These are phyloP conservation scores for Globisporangium yorkense DNA, from an alignment of 352 stramenopile species.

Conservation along the genomic window DNA sequence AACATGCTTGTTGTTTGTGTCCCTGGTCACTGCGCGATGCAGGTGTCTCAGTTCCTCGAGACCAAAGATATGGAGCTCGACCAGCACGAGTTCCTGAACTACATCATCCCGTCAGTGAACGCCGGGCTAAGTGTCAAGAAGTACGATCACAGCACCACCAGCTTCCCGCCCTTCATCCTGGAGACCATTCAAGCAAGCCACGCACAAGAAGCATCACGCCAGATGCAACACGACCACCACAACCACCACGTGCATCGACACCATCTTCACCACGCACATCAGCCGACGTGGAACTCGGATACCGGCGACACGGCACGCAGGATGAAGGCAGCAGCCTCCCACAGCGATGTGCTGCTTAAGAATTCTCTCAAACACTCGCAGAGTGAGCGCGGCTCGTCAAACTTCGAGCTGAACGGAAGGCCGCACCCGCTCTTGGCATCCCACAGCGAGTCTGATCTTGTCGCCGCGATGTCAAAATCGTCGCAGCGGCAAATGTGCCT, in stretches of 20 bases:
- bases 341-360: conserved; percentile 8
- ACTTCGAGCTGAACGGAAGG: conserved; percentile 1
- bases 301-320: neutral
- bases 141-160: conserved; percentile 11
- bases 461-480: conserved; percentile 17
- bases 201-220: conserved; percentile 9
- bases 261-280: conserved; percentile 9
- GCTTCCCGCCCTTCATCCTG: conserved; percentile 6
- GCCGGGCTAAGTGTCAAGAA: conserved; percentile 51
- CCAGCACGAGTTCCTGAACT: conserved; percentile 73
- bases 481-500: conserved; percentile 40
- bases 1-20: neutral
- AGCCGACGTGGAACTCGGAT: conserved; percentile 3
- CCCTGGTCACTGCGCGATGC: neutral
- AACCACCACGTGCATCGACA: conserved; percentile 11
- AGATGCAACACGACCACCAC: conserved; percentile 21
- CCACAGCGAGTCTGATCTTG: conserved; percentile 37
- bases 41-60: conserved; percentile 77
- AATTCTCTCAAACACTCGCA: conserved; percentile 13
- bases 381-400: conserved; percentile 9
- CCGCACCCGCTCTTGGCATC: conserved; percentile 15
- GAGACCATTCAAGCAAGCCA: conserved; percentile 7
- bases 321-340: conserved; percentile 12
- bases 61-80: conserved; percentile 83
- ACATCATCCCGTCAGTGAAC: conserved; percentile 79